Conservation (phyloP, 805 yeast genomes). For the Blastobotrys robertii region DNA sequence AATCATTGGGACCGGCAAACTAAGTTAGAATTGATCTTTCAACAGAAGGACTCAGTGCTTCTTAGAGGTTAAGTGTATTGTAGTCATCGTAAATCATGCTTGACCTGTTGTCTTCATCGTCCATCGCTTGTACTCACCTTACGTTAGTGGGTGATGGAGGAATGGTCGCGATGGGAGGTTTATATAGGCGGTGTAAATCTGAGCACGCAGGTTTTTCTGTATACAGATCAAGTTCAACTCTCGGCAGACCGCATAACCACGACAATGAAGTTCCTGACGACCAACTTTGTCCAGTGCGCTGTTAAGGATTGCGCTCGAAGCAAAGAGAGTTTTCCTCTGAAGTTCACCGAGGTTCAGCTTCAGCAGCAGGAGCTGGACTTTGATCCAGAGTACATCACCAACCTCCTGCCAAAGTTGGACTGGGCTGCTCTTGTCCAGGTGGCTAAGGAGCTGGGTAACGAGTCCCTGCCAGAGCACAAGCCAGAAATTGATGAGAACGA, state of each 20-base stretch:
- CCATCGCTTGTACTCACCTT: too few species aligned
- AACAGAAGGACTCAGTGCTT: too few species aligned
- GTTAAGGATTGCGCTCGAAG: constrained; percentile 70
- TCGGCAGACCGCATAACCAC: not conserved
- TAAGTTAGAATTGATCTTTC: not conserved
- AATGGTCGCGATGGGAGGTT: too few species aligned
- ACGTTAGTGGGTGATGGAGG: too few species aligned
- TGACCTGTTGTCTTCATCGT: too few species aligned
- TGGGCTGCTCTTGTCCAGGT: constrained; percentile 81
- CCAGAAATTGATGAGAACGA: constrained; percentile 16
- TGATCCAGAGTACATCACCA: constrained; percentile 67
- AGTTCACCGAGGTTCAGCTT: constrained; percentile 57
- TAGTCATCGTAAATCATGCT: too few species aligned
- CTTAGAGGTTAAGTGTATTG: too few species aligned
- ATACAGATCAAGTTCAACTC: too few species aligned
- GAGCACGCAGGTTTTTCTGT: too few species aligned
- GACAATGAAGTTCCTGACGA: constrained; percentile 83
- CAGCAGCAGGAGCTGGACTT: constrained; percentile 71
- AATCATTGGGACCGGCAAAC: constrained; percentile 4
- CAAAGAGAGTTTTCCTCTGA: constrained; percentile 70
- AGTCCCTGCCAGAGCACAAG: constrained; percentile 23
- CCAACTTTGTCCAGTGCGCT: constrained; percentile 93
- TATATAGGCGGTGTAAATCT: too few species aligned
- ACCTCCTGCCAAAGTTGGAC: constrained; percentile 71
- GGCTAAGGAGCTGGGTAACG: constrained; percentile 48